A percentile compares a stretch with the other conserved stretches of the same genome.
Conservation (phyloP, 139 green algal genomes). For the Chlamydomonas urium region DNA sequence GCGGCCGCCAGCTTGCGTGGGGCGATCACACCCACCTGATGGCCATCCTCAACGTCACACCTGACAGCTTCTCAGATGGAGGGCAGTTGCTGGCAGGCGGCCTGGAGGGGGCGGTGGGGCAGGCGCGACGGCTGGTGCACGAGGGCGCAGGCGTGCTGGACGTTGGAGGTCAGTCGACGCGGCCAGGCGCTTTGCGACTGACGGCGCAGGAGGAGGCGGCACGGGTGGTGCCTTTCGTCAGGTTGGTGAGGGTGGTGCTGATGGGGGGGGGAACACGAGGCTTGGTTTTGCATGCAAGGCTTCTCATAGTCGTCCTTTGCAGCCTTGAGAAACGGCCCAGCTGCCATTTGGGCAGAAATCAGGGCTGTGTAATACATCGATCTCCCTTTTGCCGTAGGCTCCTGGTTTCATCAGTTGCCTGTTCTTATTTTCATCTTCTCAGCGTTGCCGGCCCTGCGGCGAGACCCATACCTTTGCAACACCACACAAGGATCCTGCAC, state of each 20-base stretch:
- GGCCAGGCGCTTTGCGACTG: slow-evolving; percentile 66
- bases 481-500: no score
- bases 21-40: slow-evolving; percentile 6
- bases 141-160: slow-evolving; percentile 87
- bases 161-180: slow-evolving; percentile 92
- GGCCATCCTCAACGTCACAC: slow-evolving; percentile 91
- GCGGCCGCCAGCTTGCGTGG: not conserved
- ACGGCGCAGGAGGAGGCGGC: slow-evolving; percentile 61
- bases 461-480: no score
- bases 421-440: no score
- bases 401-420: no score
- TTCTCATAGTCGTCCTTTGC: no score
- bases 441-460: no score
- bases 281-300: no score
- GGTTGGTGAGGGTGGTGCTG: slow-evolving; percentile 29
- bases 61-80: slow-evolving; percentile 95
- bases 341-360: no score
- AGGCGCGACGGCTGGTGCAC: slow-evolving; percentile 61
- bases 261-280: not conserved
- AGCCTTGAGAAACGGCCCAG: no score
- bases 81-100: slow-evolving; percentile 27
- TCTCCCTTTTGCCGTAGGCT: no score
- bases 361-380: no score
- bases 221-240: slow-evolving; percentile 82
- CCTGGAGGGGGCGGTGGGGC: slow-evolving; percentile 44